phyloP scores from a whole-genome alignment of 345 rosid genomes.

The Brassica incana region DNA sequence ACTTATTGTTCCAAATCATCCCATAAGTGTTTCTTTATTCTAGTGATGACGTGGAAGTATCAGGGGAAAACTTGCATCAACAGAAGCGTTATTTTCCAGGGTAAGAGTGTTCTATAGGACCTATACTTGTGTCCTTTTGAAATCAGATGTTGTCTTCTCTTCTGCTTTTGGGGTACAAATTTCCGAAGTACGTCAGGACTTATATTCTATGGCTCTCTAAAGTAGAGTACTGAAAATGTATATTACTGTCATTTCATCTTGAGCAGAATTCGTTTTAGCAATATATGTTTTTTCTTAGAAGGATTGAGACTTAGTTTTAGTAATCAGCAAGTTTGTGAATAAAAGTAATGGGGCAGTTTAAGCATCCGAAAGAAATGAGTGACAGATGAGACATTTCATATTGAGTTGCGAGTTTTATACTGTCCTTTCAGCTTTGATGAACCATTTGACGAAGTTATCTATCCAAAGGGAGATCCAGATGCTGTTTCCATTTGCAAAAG shows the following conservation, averaged over 20 bases:
- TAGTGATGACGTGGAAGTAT: constrained; percentile 48
- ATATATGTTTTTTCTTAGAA: constrained; percentile 5
- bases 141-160: constrained; percentile 10
- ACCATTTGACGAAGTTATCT: constrained; percentile 84
- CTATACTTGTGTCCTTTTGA: constrained; percentile 20
- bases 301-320: not conserved
- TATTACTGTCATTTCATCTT: constrained; percentile 14
- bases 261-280: not conserved
- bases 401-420: constrained; percentile 24
- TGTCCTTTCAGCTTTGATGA: constrained; percentile 70
- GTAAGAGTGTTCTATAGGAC: constrained; percentile 48
- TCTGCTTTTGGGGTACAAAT: not conserved
- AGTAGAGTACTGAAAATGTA: constrained; percentile 1
- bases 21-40: constrained; percentile 33
- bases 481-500: constrained; percentile 94
- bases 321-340: constrained; percentile 7
- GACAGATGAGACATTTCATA: constrained; percentile 14
- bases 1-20: constrained; percentile 14
- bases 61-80: constrained; percentile 46
- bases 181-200: constrained; percentile 14
- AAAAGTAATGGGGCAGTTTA: not conserved
- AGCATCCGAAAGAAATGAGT: not conserved
- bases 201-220: constrained; percentile 6
- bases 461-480: constrained; percentile 90
- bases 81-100: constrained; percentile 63